Evolutionary conservation across 2,329 filamentous ascomycete genomes (phyloP), one percentile per base, ranked within the genome.

Genomic region (Monilinia polystroma): DNA sequence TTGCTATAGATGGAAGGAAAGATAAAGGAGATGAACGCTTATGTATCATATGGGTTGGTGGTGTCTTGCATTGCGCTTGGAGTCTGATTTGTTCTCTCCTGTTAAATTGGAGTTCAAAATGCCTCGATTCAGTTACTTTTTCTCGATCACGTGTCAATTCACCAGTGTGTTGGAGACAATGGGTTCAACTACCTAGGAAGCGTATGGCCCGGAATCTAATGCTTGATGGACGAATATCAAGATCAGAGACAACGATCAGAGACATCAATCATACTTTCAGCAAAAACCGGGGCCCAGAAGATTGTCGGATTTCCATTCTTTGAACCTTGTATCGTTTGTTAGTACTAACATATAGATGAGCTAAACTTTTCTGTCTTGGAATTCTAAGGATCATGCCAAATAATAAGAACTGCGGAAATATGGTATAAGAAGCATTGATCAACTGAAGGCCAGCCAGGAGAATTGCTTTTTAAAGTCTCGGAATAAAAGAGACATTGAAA

Each of bases 11-110:
- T 35, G 53, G 20, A 52, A 65, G 64, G 32, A 62, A 60, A 47
- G 35, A 26, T 14, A 66, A 54, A 49, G 18, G 58, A 55, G 64
- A 66, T 67, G 68, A 70, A 56, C 26, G 20, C 54, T 41, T 38
- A 59, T 73, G 72, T 74, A 74, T 68, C 64, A 72, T 74, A 74
- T 68, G 69, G 69, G 63, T 69, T 69, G 64, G 68, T 12, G 66
- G 68, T 68, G 55, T 52, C 35, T 64, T 70, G 71, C 70, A 70
- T 72, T 54, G 67, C 62, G 63, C 47, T 35, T 45, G 68, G 71
- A 70, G 69, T 73, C 68, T 67, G 54, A 57, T 53, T 63, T 64
- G 55, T 54, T 47, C 52, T 56, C 58, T 32, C 41, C 38, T 66
- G 26, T 54, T 29, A 62, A 62, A 35, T 66, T 47, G 47, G 47